Evolutionary conservation across 1,284 basidiomycete species (phyloP).

Genomic region (Gymnopus androsaceus): DNA sequence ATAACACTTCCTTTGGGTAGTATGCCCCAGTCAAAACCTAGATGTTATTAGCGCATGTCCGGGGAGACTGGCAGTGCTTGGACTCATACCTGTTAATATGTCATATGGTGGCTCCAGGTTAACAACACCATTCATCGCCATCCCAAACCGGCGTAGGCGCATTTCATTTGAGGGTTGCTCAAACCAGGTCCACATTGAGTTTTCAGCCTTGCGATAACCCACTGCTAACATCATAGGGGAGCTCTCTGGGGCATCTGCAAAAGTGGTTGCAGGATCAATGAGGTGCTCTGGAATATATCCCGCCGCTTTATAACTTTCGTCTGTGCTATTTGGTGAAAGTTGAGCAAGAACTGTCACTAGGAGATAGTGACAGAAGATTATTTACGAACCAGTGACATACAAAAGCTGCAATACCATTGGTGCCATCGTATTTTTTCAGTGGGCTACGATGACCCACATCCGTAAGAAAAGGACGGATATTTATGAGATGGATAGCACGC

Average conservation of each 20-base stretch:
- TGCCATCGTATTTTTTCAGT: conserved; percentile 26
- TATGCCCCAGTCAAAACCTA: too few species aligned
- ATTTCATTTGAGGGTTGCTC: conserved; percentile 30
- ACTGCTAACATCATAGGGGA: conserved; percentile 33
- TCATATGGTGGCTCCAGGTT: conserved; percentile 27
- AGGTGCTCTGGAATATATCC: conserved; percentile 36
- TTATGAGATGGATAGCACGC: too few species aligned
- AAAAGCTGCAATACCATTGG: conserved; percentile 25
- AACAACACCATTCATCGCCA: conserved; percentile 34
- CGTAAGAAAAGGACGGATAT: not conserved
- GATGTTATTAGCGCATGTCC: too few species aligned
- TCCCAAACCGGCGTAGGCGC: conserved; percentile 31
- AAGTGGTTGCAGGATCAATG: conserved; percentile 30
- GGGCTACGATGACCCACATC: conserved; percentile 11
- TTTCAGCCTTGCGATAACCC: conserved; percentile 20
- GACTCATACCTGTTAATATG: conserved; percentile 38
- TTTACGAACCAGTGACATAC: conserved; percentile 14
- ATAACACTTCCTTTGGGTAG: too few species aligned
- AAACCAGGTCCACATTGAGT: conserved; percentile 31
- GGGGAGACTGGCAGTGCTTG: too few species aligned
- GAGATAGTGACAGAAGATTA: too few species aligned
- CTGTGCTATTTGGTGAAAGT: conserved; percentile 31
- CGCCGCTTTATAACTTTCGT: conserved; percentile 36
- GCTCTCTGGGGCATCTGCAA: conserved; percentile 28
- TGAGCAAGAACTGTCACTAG: too few species aligned